Conservation (phyloP, 176 grass and related monocot genomes). For the Oryza australiensis region DNA sequence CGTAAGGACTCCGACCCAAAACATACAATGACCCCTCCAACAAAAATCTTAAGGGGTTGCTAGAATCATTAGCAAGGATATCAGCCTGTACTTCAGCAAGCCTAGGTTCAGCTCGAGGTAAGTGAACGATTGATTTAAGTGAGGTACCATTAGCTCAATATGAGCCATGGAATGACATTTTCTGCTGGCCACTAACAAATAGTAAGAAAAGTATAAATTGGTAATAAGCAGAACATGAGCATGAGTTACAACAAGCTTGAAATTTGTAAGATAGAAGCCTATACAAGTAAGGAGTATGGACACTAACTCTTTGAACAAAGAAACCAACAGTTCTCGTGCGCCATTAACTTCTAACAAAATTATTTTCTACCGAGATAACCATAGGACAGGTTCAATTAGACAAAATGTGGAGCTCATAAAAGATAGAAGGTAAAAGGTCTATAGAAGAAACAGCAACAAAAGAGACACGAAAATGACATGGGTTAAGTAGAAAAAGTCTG, state of each 20-base stretch:
- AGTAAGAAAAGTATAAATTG: not conserved
- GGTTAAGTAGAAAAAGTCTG: not conserved
- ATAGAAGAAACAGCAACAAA: not conserved
- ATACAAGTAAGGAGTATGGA: not conserved
- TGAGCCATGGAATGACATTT: not conserved
- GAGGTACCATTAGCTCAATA: not conserved
- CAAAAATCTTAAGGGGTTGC: not conserved
- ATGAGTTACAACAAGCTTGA: not conserved
- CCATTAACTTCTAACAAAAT: not conserved
- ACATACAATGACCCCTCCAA: too few species aligned
- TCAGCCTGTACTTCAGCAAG: not conserved
- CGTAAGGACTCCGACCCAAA: not conserved
- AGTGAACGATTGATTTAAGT: not conserved
- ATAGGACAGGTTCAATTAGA: not conserved
- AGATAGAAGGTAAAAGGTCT: not conserved
- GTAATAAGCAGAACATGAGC: not conserved
- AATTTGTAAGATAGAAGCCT: not conserved
- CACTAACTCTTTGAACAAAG: not conserved
- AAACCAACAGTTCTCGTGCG: not conserved
- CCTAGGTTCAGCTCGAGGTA: not conserved
- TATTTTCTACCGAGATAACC: not conserved
- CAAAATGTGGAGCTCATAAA: not conserved
- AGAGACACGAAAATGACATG: not conserved
- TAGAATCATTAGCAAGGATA: not conserved
- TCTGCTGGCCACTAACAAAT: not conserved